phyloP scores from a whole-genome alignment of 495 filamentous ascomycete species.

The Penicillium maclennaniae region DNA sequence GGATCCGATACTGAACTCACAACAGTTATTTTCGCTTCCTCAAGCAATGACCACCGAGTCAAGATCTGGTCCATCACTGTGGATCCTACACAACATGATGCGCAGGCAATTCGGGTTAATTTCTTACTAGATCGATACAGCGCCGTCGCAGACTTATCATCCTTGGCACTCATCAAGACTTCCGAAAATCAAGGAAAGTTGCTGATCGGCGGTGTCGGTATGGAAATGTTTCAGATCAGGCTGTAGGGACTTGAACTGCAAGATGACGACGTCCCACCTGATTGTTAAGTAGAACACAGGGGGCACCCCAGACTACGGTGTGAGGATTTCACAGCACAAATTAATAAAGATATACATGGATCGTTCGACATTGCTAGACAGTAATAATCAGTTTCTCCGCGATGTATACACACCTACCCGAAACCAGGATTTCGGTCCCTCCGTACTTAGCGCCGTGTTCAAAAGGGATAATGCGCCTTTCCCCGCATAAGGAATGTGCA shows the following conservation, averaged over 20 bases:
- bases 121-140: slow-evolving; percentile 51
- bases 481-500: not conserved
- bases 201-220: slow-evolving; percentile 53
- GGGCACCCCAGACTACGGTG: not conserved
- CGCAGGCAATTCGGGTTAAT: slow-evolving; percentile 41
- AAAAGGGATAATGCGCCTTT: not conserved
- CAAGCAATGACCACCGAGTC: slow-evolving; percentile 77
- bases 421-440: not conserved
- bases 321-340: not conserved
- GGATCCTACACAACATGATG: slow-evolving; percentile 26
- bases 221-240: slow-evolving; percentile 41
- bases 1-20: slow-evolving; percentile 3
- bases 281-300: slow-evolving; percentile 10
- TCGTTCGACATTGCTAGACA: not conserved
- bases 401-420: not conserved
- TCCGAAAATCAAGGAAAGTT: slow-evolving; percentile 21
- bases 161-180: slow-evolving; percentile 35
- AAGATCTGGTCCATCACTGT: slow-evolving; percentile 62
- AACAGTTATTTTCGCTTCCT: slow-evolving; percentile 48
- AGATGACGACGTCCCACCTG: slow-evolving; percentile 15
- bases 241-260: slow-evolving; percentile 5
- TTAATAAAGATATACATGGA: too few species aligned
- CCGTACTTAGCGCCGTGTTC: not conserved
- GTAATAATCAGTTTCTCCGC: not conserved
- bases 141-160: slow-evolving; percentile 61